phyloP scores from a whole-genome alignment of 805 yeast species.

The Barnettozyma salicaria region DNA sequence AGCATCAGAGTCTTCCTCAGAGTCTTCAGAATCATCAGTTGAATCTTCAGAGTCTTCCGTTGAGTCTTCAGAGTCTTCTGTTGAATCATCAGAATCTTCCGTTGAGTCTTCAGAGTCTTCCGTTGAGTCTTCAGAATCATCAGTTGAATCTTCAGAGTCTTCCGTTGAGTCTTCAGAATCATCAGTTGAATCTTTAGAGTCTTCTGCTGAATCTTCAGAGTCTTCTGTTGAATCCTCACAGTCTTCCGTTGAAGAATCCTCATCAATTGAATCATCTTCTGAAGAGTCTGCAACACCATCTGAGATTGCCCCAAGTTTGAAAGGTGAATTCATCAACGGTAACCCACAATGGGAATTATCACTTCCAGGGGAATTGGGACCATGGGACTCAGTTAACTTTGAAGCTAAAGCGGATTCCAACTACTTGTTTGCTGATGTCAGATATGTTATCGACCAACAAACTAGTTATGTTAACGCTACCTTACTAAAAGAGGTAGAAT shows the following conservation, averaged over 20 bases:
- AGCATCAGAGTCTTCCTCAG: neutral
- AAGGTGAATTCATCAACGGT: slow-evolving; percentile 5
- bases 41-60: neutral
- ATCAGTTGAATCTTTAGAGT: neutral
- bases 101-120: slow-evolving; percentile 1
- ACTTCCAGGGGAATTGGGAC: slow-evolving; percentile 20
- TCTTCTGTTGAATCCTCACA: slow-evolving; percentile 1
- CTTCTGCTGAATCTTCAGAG: neutral
- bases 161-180: neutral
- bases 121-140: neutral
- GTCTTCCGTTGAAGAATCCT: neutral
- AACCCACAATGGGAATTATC: slow-evolving; percentile 14
- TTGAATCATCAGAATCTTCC: neutral
- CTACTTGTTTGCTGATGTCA: slow-evolving; percentile 3
- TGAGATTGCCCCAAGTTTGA: no score
- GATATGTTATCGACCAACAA: slow-evolving; percentile 2
- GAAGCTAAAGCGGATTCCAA: slow-evolving; percentile 2
- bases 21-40: neutral
- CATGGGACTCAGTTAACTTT: slow-evolving; percentile 17
- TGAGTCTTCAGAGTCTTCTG: slow-evolving; percentile 1
- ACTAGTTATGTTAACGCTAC: slow-evolving; percentile 6
- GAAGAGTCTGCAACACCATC: neutral
- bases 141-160: neutral
- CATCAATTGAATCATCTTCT: neutral
- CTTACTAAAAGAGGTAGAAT: slow-evolving; percentile 1